Evolutionary conservation across 2,329 filamentous ascomycete species (phyloP).

Genomic region (Nemania bipapillata): DNA sequence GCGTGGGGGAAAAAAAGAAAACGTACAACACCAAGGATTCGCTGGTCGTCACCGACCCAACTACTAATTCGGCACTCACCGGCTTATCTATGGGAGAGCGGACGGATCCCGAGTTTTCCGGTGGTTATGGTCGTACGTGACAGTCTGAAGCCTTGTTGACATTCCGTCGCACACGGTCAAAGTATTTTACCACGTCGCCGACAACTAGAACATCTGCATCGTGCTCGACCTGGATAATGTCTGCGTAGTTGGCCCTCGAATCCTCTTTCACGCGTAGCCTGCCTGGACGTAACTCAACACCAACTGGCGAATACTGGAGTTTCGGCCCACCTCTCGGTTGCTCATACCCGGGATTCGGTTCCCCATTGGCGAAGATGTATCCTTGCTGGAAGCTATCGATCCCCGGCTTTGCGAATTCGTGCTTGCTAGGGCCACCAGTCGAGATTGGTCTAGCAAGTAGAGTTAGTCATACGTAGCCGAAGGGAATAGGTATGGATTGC

Average conservation of each 20-base stretch:
- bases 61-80: too few relatives aligned
- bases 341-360: slow-evolving; percentile 48
- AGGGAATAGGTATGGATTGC: slow-evolving; percentile 11
- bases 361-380: slow-evolving; percentile 52
- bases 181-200: slow-evolving; percentile 53
- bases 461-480: slow-evolving; percentile 34
- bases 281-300: slow-evolving; percentile 51
- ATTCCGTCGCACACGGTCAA: slow-evolving; percentile 53
- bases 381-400: slow-evolving; percentile 54
- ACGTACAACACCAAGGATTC: too few relatives aligned
- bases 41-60: too few relatives aligned
- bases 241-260: slow-evolving; percentile 54
- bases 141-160: slow-evolving; percentile 55
- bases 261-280: slow-evolving; percentile 53
- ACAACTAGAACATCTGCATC: slow-evolving; percentile 53
- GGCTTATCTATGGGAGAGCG: too few relatives aligned
- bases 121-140: too few relatives aligned
- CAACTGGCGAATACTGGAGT: slow-evolving; percentile 52
- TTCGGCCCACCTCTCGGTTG: slow-evolving; percentile 46
- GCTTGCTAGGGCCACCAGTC: slow-evolving; percentile 47
- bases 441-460: slow-evolving; percentile 49
- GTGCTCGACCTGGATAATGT: slow-evolving; percentile 53
- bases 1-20: too few relatives aligned
- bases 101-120: too few relatives aligned
- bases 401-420: slow-evolving; percentile 54